A percentile compares a stretch with the other conserved stretches of the same genome.
These are phyloP conservation scores for Cotoneaster glaucophyllus DNA, from an alignment of 306 rosid species.

Conservation along the genomic window DNA sequence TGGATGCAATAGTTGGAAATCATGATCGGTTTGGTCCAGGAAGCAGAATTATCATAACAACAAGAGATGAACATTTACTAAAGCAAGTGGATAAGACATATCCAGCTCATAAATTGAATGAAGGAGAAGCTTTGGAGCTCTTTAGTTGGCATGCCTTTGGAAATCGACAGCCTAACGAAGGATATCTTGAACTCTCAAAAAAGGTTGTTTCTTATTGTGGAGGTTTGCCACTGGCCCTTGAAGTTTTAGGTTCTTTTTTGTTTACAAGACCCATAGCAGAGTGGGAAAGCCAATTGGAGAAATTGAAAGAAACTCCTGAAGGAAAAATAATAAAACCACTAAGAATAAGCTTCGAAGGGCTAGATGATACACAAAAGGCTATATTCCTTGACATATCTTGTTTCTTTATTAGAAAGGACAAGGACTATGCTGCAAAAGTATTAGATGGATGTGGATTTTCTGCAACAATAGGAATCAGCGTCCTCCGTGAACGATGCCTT, in stretches of 20 bases:
- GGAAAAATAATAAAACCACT: constrained; percentile 15
- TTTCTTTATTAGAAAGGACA: constrained; percentile 28
- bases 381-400: constrained; percentile 38
- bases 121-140: constrained; percentile 12
- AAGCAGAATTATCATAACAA: constrained; percentile 26
- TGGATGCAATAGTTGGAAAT: background rate
- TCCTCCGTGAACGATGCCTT: constrained; percentile 27
- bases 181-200: background rate
- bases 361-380: constrained; percentile 4
- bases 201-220: constrained; percentile 1
- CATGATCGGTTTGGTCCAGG: constrained; percentile 1
- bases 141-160: constrained; percentile 33
- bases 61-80: constrained; percentile 6
- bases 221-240: constrained; percentile 40
- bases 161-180: background rate
- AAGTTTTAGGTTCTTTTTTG: constrained; percentile 31
- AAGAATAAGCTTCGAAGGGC: constrained; percentile 18
- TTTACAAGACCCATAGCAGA: background rate
- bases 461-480: constrained; percentile 26
- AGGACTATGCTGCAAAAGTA: constrained; percentile 13
- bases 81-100: background rate
- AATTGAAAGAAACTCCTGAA: constrained; percentile 12
- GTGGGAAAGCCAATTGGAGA: constrained; percentile 25
- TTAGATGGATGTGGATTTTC: constrained; percentile 24
- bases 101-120: background rate